Percentiles rank a stretch among this genome's conserved stretches.
Evolutionary conservation across 2,329 filamentous ascomycete species (phyloP).

Genomic region (Aureobasidium lini): DNA sequence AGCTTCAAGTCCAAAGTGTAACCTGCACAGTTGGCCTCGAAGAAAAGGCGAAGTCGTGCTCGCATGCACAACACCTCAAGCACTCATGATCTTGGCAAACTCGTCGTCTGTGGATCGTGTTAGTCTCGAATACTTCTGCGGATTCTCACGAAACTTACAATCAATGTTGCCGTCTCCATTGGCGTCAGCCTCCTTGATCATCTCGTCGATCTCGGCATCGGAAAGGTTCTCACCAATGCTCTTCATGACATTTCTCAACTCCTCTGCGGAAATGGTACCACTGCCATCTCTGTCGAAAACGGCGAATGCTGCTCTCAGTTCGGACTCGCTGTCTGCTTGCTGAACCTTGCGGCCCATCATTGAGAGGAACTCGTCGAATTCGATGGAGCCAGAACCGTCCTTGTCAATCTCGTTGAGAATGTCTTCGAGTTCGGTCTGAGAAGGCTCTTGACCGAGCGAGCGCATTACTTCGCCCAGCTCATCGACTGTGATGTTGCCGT

Average conservation of each 20-base stretch:
- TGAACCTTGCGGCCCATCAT: slow-evolving; percentile 13
- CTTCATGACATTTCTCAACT: slow-evolving; percentile 12
- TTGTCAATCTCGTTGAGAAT: slow-evolving; percentile 12
- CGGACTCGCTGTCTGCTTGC: slow-evolving; percentile 8
- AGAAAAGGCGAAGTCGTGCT: neutral
- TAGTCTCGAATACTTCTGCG: neutral
- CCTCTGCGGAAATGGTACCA: slow-evolving; percentile 10
- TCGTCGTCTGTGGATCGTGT: neutral
- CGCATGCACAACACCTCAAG: neutral
- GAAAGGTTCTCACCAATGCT: slow-evolving; percentile 5
- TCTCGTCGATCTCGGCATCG: slow-evolving; percentile 10
- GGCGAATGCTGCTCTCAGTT: slow-evolving; percentile 5
- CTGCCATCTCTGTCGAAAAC: slow-evolving; percentile 12
- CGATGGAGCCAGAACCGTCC: slow-evolving; percentile 7
- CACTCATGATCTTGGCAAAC: slow-evolving; percentile 11
- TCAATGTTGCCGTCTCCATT: slow-evolving; percentile 13
- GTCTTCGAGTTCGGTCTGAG: slow-evolving; percentile 11
- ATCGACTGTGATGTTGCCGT: slow-evolving; percentile 13
- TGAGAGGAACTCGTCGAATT: slow-evolving; percentile 9
- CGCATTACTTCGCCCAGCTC: slow-evolving; percentile 13
- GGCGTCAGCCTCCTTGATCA: slow-evolving; percentile 12
- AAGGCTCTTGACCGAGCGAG: slow-evolving; percentile 9
- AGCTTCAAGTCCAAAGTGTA: neutral
- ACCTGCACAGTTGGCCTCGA: neutral
- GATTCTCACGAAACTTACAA: neutral